phyloP scores from a whole-genome alignment of 441 rosid species.

The Erodium chrysanthum region DNA sequence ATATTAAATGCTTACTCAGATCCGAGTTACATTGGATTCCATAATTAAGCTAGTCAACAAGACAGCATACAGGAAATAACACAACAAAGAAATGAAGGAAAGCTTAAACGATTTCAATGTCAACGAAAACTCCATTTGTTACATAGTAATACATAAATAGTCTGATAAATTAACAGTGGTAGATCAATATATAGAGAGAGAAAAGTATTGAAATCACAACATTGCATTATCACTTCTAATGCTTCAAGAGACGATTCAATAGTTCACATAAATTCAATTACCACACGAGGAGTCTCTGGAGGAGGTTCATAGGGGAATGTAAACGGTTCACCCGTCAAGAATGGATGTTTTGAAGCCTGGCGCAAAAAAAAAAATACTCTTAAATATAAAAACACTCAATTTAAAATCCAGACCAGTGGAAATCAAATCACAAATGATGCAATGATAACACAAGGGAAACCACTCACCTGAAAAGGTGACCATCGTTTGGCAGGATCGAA shows the following conservation, averaged over 20 bases:
- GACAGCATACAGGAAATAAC: not conserved
- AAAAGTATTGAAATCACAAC: slow-evolving; percentile 11
- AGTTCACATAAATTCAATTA: slow-evolving; percentile 29
- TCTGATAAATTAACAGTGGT: slow-evolving; percentile 6
- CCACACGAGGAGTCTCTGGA: slow-evolving; percentile 77
- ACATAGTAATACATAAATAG: not conserved
- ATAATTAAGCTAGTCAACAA: not conserved
- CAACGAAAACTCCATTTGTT: not conserved
- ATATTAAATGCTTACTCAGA: slow-evolving; percentile 17
- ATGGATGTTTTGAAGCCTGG: slow-evolving; percentile 99
- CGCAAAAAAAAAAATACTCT: slow-evolving; percentile 22
- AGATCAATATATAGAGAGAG: not conserved
- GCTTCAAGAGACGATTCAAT: slow-evolving; percentile 8
- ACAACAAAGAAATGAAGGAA: not conserved
- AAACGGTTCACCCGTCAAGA: slow-evolving; percentile 96
- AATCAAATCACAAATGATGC: not conserved
- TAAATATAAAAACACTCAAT: slow-evolving; percentile 12
- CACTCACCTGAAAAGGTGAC: slow-evolving; percentile 93
- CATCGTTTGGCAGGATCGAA: slow-evolving; percentile 98
- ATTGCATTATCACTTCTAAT: not conserved
- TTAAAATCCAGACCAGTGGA: no score
- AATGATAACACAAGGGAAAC: slow-evolving; percentile 14
- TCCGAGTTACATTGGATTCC: slow-evolving; percentile 15
- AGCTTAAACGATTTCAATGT: not conserved
- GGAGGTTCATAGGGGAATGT: slow-evolving; percentile 82